These are phyloP conservation scores for Colletotrichum abscissum DNA, from an alignment of 2,329 filamentous ascomycete genomes.

Conservation along the genomic window DNA sequence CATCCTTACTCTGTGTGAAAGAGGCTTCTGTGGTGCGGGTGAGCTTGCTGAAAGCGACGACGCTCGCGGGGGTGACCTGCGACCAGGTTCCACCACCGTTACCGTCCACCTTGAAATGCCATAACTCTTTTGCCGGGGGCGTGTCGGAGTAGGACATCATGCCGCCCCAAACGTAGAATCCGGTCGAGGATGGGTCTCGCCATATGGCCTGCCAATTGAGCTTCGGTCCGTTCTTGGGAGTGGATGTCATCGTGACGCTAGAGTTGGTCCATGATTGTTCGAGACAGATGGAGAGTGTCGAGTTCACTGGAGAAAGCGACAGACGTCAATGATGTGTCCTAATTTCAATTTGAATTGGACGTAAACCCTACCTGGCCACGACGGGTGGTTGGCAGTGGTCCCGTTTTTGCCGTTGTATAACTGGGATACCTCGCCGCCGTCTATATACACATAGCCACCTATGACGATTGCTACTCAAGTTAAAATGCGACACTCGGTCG, in stretches of 20 bases:
- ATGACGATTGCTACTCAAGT: conserved; percentile 37
- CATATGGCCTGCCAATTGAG: conserved; percentile 46
- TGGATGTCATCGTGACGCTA: conserved; percentile 43
- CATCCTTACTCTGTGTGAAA: conserved; percentile 39
- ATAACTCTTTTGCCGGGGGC: too few species aligned
- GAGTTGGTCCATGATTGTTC: conserved; percentile 48
- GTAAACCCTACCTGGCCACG: too few species aligned
- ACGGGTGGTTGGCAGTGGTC: too few species aligned
- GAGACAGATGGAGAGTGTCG: conserved; percentile 48
- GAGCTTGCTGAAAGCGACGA: conserved; percentile 48
- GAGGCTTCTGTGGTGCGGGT: conserved; percentile 44
- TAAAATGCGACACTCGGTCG: too few species aligned
- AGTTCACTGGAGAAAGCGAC: conserved; percentile 40
- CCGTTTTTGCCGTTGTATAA: too few species aligned
- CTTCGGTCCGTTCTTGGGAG: conserved; percentile 43
- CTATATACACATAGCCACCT: conserved; percentile 51
- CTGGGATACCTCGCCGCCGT: conserved; percentile 48
- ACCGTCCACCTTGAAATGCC: too few species aligned
- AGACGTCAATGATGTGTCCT: too few species aligned
- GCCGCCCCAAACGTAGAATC: conserved; percentile 50
- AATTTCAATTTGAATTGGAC: too few species aligned
- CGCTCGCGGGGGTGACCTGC: background rate
- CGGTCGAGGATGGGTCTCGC: conserved; percentile 42
- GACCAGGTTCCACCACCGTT: too few species aligned
- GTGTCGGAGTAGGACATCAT: conserved; percentile 35